Conservation (phyloP, 1,284 basidiomycete genomes). For the Ganoderma meredithae region DNA sequence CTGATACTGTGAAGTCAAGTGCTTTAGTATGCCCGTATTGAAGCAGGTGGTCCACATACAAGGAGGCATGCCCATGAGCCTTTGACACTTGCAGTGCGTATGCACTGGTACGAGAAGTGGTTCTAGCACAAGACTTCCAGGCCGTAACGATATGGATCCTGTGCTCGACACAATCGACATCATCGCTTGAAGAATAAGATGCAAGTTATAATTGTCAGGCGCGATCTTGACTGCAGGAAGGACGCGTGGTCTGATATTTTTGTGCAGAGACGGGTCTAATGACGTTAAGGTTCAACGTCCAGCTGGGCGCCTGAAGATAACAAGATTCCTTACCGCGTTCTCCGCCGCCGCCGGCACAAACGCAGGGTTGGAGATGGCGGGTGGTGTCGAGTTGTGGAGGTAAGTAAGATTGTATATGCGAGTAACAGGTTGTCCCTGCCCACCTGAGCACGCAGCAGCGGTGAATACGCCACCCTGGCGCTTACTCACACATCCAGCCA, state of each 20-base stretch:
- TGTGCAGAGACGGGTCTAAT: background rate
- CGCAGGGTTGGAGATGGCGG: background rate
- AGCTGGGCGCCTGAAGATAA: background rate
- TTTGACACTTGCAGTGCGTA: background rate
- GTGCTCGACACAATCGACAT: background rate
- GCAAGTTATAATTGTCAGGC: background rate
- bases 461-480: background rate
- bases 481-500: background rate
- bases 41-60: background rate
- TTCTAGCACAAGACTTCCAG: background rate
- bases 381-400: background rate
- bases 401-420: background rate
- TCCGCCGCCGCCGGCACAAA: background rate
- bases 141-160: background rate
- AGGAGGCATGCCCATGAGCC: background rate
- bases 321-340: background rate
- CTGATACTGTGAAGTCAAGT: background rate
- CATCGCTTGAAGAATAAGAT: background rate
- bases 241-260: background rate
- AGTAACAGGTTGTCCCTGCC: background rate
- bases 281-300: background rate
- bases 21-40: background rate
- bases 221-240: background rate
- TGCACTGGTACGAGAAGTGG: background rate
- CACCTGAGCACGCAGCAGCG: background rate